These are phyloP conservation scores for Paradendryphiella salina DNA, from an alignment of 2,329 filamentous ascomycete species.

Conservation along the genomic window DNA sequence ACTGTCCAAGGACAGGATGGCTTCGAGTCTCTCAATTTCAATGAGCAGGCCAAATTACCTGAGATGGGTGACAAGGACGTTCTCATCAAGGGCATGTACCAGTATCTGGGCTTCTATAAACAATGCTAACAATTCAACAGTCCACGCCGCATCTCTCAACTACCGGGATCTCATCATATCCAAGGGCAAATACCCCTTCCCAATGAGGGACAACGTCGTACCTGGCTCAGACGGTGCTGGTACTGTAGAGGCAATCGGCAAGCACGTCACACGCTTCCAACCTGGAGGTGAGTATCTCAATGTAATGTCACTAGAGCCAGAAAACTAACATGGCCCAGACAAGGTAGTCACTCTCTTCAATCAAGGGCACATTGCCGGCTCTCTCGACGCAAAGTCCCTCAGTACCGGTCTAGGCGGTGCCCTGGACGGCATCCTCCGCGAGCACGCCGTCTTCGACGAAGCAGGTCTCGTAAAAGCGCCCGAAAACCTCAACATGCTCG, in stretches of 20 bases:
- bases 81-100: conserved; percentile 62
- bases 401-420: conserved; percentile 67
- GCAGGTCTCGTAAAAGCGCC: conserved; percentile 68
- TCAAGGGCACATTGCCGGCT: conserved; percentile 58
- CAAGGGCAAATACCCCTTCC: conserved; percentile 53
- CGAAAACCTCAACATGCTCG: conserved; percentile 54
- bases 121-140: conserved; percentile 32
- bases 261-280: conserved; percentile 60
- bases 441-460: conserved; percentile 69
- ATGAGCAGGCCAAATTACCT: conserved; percentile 58
- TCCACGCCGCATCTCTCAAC: conserved; percentile 55
- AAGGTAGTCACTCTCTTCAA: conserved; percentile 67
- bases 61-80: conserved; percentile 70
- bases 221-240: conserved; percentile 59
- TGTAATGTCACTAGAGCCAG: not conserved
- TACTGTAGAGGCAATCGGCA: conserved; percentile 57
- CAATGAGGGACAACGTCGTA: conserved; percentile 47
- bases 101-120: not conserved
- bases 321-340: conserved; percentile 44
- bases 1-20: conserved; percentile 57
- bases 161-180: conserved; percentile 56
- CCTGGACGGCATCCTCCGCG: conserved; percentile 68
- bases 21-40: conserved; percentile 64
- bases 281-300: conserved; percentile 46
- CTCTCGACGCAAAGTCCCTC: conserved; percentile 46